A percentile compares a stretch with the other conserved stretches of the same genome.
These are phyloP conservation scores for Solanum appendiculatum DNA, from an alignment of 257 asterid genomes.

Conservation along the genomic window DNA sequence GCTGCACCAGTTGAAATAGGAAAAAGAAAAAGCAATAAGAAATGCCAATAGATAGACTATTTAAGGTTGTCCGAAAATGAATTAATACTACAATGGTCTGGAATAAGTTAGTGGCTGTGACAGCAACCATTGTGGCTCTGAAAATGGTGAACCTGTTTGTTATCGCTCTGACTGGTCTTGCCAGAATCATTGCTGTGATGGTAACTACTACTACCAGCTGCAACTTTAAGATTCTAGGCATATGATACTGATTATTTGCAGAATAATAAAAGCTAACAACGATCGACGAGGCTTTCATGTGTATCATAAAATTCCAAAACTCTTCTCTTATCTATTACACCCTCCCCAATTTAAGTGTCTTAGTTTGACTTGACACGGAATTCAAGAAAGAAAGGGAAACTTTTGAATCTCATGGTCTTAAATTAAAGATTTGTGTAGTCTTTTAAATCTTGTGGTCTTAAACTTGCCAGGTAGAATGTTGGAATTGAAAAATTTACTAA, in stretches of 20 bases:
- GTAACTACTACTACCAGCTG: neutral
- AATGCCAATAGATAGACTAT: neutral
- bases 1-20: neutral
- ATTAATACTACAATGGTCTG: neutral
- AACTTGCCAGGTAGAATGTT: neutral
- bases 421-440: neutral
- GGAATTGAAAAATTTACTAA: neutral
- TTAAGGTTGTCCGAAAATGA: neutral
- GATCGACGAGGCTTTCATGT: neutral
- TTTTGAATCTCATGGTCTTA: neutral
- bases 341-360: neutral
- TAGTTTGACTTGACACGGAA: neutral
- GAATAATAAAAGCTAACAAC: neutral
- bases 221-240: neutral
- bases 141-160: neutral
- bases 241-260: neutral
- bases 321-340: neutral
- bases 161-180: neutral
- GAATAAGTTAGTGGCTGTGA: neutral
- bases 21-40: neutral
- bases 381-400: neutral
- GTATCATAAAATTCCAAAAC: neutral
- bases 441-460: neutral
- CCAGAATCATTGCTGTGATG: neutral
- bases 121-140: neutral